A percentile compares a stretch with the other conserved stretches of the same genome.
Conservation (phyloP, 192 early-diverging fungal species). For the Coemansia sp. region DNA sequence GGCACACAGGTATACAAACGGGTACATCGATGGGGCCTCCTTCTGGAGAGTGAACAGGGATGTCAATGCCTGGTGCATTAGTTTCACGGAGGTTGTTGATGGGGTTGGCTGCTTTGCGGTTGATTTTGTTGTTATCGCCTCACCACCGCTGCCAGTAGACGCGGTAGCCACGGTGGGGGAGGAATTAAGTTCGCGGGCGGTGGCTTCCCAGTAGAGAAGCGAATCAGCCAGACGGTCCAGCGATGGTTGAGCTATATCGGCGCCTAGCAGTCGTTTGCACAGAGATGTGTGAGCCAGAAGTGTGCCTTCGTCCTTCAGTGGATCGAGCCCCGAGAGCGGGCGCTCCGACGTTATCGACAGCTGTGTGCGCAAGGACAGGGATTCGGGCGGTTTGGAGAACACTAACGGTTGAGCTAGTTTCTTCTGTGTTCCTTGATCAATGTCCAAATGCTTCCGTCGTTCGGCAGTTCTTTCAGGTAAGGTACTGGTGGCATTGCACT, state of each 20-base stretch:
- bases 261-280: not conserved
- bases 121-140: conserved; percentile 6
- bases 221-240: conserved; percentile 29
- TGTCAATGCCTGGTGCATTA: conserved; percentile 26
- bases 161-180: not conserved
- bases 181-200: not conserved
- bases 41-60: conserved; percentile 33
- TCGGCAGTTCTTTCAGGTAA: not conserved
- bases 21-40: conserved; percentile 23
- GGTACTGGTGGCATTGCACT: not conserved
- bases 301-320: conserved; percentile 13
- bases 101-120: not conserved
- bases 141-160: not conserved
- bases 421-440: not conserved
- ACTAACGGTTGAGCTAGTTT: not conserved
- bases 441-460: not conserved
- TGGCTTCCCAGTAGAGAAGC: conserved; percentile 31
- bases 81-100: not conserved
- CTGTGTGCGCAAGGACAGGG: conserved; percentile 47
- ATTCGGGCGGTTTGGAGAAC: conserved; percentile 39
- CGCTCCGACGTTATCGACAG: conserved; percentile 20
- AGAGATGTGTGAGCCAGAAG: conserved; percentile 33
- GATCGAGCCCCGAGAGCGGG: conserved; percentile 16
- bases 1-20: conserved; percentile 33
- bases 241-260: not conserved